Evolutionary conservation across 345 rosid genomes (phyloP), one percentile per base, ranked within the genome.

Genomic region (Rhizophora apiculata): DNA sequence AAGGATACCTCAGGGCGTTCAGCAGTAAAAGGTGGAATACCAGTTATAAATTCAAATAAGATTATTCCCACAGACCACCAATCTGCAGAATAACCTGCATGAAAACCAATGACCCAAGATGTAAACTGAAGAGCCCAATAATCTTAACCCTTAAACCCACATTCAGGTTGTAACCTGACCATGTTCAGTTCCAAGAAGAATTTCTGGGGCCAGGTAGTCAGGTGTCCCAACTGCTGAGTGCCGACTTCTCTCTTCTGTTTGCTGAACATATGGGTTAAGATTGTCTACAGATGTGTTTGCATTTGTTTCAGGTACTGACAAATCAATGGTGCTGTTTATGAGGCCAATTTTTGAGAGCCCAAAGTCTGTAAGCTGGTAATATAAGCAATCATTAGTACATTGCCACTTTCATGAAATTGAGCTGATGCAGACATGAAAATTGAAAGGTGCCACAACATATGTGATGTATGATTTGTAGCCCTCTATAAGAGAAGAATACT

Each of bases 21-120:
- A 69, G 91, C 93, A 68, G 84, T 78, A 74, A 88, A 88, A 60
- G 96, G 96, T 74, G 96, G 96, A 79, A 88, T 78, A 76, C 96
- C 96, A 37, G 90, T 88, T 57, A 90, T 81, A 49, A 86, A 68
- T 75, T 90, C 96, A 72, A 86, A 90, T 69, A 90, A 79, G 76
- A 90, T 85, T 76, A 90, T 90, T 81, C 96, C 96, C 65, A 84
- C 91, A 26, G 96, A 90, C 96, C 96, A 90, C 96, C 96, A 90
- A 68, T 90, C 93, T 0, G 89, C 79, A 72, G 93, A 86, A 79
- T 82, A 86, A 72, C 93, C 96, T 90, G 92, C 73, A 82, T 53
- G 52, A 57, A 69, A 43, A 43, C 15, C 46, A 39, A 39, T 62
- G 71, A 27, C 71, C 18, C 63, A 68, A n/a, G 68, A 70, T 70